These are phyloP conservation scores for Apophysomyces variabilis DNA, from an alignment of 371 early-diverging fungal genomes.

Conservation along the genomic window DNA sequence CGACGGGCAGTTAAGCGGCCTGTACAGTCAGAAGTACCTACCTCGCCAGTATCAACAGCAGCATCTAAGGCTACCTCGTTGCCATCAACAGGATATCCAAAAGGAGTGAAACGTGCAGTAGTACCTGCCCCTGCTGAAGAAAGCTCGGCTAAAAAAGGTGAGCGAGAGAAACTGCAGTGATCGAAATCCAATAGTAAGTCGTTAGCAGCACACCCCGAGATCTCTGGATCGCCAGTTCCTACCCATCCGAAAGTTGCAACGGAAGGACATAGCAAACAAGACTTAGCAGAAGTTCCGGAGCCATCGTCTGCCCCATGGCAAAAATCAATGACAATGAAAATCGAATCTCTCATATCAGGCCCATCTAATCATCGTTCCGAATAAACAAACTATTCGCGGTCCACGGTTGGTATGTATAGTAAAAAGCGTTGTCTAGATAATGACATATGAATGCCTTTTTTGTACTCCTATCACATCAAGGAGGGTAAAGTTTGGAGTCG, in stretches of 20 bases:
- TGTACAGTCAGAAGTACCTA: background rate
- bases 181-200: background rate
- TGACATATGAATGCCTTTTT: no score
- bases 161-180: background rate
- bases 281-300: background rate
- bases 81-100: background rate
- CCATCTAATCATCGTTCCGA: background rate
- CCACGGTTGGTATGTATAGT: no score
- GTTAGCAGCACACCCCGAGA: background rate
- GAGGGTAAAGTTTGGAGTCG: no score
- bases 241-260: background rate
- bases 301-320: conserved; percentile 12
- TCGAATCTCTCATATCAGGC: conserved; percentile 32
- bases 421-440: no score
- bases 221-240: background rate
- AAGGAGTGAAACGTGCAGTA: conserved; percentile 12
- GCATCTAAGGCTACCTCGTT: background rate
- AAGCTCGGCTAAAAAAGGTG: background rate
- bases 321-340: conserved; percentile 32
- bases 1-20: background rate
- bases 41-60: background rate
- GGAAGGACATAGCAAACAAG: background rate
- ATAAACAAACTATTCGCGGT: no score
- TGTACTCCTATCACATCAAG: no score
- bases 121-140: background rate